These are phyloP conservation scores for Zygoascus bituminiphila DNA, from an alignment of 805 yeast genomes.

Conservation along the genomic window DNA sequence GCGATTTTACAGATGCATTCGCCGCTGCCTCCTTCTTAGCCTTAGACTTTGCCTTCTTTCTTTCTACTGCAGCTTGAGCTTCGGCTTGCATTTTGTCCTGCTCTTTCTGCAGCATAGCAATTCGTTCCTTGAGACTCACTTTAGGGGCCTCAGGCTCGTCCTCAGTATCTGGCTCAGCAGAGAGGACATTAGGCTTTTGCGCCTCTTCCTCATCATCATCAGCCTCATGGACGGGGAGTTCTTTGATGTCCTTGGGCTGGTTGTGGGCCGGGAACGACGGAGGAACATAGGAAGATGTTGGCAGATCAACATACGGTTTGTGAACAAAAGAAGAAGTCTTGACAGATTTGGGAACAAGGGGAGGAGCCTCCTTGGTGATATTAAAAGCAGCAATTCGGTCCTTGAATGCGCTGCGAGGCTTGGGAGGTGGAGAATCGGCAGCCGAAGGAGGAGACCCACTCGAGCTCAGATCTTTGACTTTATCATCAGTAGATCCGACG, in stretches of 20 bases:
- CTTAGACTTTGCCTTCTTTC: conserved; percentile 30
- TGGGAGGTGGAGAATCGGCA: neutral
- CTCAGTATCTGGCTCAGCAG: conserved; percentile 13
- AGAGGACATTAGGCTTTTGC: conserved; percentile 5
- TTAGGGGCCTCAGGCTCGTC: conserved; percentile 57
- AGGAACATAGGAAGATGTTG: conserved; percentile 53
- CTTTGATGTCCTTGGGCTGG: neutral
- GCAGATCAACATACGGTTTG: conserved; percentile 46
- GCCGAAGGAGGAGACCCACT: neutral
- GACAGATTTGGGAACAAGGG: conserved; percentile 28
- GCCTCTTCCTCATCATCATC: neutral
- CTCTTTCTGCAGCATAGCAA: conserved; percentile 70
- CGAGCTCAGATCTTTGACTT: neutral
- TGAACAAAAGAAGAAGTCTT: conserved; percentile 42
- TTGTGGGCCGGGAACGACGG: conserved; percentile 9
- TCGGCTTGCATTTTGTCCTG: conserved; percentile 74
- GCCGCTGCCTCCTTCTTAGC: conserved; percentile 25
- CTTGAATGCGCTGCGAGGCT: conserved; percentile 29
- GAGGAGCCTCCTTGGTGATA: conserved; percentile 33
- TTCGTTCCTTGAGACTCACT: conserved; percentile 77
- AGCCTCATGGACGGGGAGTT: neutral
- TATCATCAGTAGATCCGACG: neutral
- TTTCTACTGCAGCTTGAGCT: conserved; percentile 47
- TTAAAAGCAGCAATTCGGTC: conserved; percentile 46
- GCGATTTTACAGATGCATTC: conserved; percentile 4